Evolutionary conservation across 805 yeast species (phyloP).

Genomic region (Wickerhamiella qilinensis): DNA sequence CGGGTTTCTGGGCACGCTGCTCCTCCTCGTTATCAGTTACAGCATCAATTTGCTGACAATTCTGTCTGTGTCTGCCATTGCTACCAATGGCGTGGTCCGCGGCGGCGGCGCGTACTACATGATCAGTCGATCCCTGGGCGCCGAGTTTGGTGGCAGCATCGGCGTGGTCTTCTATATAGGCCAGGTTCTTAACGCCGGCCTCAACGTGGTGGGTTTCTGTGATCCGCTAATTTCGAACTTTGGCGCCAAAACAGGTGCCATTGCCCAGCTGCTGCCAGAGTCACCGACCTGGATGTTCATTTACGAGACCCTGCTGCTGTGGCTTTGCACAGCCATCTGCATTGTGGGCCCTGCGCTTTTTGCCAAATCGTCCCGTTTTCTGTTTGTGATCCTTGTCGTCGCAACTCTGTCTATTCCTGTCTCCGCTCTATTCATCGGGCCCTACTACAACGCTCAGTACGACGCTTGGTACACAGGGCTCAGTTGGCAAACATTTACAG

Average conservation of each 20-base stretch:
- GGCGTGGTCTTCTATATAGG: conserved; percentile 92
- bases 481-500: conserved; percentile 45
- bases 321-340: conserved; percentile 59
- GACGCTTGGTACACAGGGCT: conserved; percentile 49
- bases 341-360: conserved; percentile 69
- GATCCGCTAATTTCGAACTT: conserved; percentile 79
- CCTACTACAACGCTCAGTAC: conserved; percentile 28
- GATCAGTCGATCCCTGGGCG: conserved; percentile 90
- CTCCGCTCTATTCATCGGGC: conserved; percentile 49
- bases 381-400: conserved; percentile 48
- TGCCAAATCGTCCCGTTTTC: conserved; percentile 61
- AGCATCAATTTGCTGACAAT: conserved; percentile 72
- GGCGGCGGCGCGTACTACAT: conserved; percentile 99
- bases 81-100: conserved; percentile 92
- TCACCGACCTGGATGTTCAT: conserved; percentile 51
- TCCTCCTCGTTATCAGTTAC: conserved; percentile 56
- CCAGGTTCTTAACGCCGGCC: conserved; percentile 72
- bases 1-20: conserved; percentile 68
- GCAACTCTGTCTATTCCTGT: conserved; percentile 74
- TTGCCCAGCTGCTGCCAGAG: conserved; percentile 45
- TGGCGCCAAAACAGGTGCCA: conserved; percentile 41
- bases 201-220: conserved; percentile 89
- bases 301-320: conserved; percentile 56
- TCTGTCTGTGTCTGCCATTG: conserved; percentile 81
- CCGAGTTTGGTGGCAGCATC: conserved; percentile 96